These are phyloP conservation scores for Fusarium guadeloupense DNA, from an alignment of 2,329 filamentous ascomycete genomes.

Conservation along the genomic window DNA sequence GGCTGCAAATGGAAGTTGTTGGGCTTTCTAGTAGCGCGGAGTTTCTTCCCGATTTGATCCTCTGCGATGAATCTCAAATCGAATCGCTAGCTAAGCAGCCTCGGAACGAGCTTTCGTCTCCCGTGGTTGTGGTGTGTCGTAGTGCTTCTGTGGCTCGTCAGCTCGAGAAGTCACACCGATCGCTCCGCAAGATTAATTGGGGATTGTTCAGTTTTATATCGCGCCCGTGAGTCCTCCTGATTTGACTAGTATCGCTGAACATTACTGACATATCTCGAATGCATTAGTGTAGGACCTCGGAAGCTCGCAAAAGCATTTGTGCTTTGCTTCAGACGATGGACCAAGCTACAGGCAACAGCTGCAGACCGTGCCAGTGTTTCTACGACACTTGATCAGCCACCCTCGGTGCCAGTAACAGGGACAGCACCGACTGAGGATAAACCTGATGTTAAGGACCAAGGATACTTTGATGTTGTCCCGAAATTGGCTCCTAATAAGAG, in stretches of 20 bases:
- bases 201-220: conserved; percentile 49
- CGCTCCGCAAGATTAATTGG: conserved; percentile 23
- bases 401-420: background rate
- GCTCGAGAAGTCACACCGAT: conserved; percentile 29
- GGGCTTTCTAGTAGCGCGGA: background rate
- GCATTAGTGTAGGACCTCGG: conserved; percentile 49
- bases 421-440: background rate
- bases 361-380: conserved; percentile 23
- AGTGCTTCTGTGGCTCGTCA: conserved; percentile 45
- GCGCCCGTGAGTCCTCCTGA: conserved; percentile 46
- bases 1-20: conserved; percentile 32
- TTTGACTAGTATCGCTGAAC: background rate
- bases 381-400: conserved; percentile 13
- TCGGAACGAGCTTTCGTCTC: conserved; percentile 22
- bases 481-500: conserved; percentile 8
- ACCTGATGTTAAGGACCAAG: background rate
- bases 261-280: background rate
- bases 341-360: conserved; percentile 12
- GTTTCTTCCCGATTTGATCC: conserved; percentile 41
- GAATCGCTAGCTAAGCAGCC: background rate
- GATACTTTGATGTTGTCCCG: conserved; percentile 7
- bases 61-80: conserved; percentile 33
- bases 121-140: conserved; percentile 47
- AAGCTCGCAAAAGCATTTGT: conserved; percentile 50
- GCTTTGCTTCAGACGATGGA: conserved; percentile 43